Base-by-base conservation (phyloP, 495 filamentous ascomycete species). In the Aspergillus steynii region DNA sequence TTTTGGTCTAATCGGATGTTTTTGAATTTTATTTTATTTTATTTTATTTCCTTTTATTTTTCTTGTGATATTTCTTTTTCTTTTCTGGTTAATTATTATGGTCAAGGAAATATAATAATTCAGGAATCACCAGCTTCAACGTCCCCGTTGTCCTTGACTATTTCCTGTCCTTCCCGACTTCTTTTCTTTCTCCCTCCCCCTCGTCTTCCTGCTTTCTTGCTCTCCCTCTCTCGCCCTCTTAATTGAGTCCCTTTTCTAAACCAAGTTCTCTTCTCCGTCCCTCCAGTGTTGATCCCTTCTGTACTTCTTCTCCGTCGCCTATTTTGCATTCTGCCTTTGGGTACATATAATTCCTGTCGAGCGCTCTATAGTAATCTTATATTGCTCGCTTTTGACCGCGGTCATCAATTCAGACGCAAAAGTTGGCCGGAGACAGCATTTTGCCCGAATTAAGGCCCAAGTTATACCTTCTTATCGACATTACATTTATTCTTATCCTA, bases 1-100 rank as follows among this genome's bases (percentile, higher is more conserved):
- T 42, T 42, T 42, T 42, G 37, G 37, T 8, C 37, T 42, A 42
- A 42, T 42, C 37, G 37, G 37, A 42, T n/a, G 20, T 47, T 29
- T 29, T 57, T 49, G 8, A 32, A 34, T 42, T 61, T 27, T 55
- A 7, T 54, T 51, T 55, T 45, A 49, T 26, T 10, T 28, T 56
- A 4, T 15, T 54, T 58, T 52, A 50, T 50, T 37, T 58, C 27
- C 37, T 58, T 53, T 49, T 55, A 37, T 46, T 28, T 37, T 51
- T 54, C 15, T 53, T 32, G n/a, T 31, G 28, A 20, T 55, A n/a
- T 61, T 42, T 42, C 12, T 12, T 61, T 26, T 55, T 34, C n/a
- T 54, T 48, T 53, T 29, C 32, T 9, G 48, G 34, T 58, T 49
- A 15, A 3, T 55, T 34, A 2, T 55, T 55, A 12, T 55, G 32